Base-by-base conservation (phyloP, 768 basidiomycete genomes). In the Podaxis pistillaris region DNA sequence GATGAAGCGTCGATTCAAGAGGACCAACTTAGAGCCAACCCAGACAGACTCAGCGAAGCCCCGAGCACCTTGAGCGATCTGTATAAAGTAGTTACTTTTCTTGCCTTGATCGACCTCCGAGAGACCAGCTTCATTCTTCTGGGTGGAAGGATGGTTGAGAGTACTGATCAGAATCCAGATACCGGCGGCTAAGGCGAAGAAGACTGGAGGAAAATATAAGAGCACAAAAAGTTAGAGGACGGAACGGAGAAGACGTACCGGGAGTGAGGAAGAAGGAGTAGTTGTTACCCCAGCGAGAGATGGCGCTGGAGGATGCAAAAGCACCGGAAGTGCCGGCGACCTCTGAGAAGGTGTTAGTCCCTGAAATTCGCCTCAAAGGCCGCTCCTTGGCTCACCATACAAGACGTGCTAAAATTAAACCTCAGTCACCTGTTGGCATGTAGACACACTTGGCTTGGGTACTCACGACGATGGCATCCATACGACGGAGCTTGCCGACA, bases 241-340 rank as follows among this genome's bases (percentile, higher is more conserved):
- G 38, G 19, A 24, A 50, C 17, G 11, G 24, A 19, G 22, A 26
- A 15, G 17, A 53, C 63, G 28, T 58, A 64, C 67, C 56, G 28
- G 73, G 72, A 1, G 70, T 71, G 40, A 74, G 60, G 64, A 75
- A 73, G 63, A 74, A 75, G 62, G 71, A 72, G 60, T 74, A 74
- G 65, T 75, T 74, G 62, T 74, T 73, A 17, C 73, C 73, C 41
- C 69, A 73, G 17, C 69, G 67, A 36, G 64, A 71, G 60, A 75
- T 75, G 22, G 72, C 71, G 8, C 71, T 69, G 8, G 73, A 71
- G 11, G 73, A 72, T 0, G 71, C 57, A 33, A 75, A 72, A 11
- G 74, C 73, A 5, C 73, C 73, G 19, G 64, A 37, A 0, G 72
- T 74, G 28, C 73, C 74, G 37, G 74, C 70, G 28, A 74, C 65